These are phyloP conservation scores for Phylloporus rhodoxanthus DNA, from an alignment of 768 basidiomycete genomes.

Conservation along the genomic window DNA sequence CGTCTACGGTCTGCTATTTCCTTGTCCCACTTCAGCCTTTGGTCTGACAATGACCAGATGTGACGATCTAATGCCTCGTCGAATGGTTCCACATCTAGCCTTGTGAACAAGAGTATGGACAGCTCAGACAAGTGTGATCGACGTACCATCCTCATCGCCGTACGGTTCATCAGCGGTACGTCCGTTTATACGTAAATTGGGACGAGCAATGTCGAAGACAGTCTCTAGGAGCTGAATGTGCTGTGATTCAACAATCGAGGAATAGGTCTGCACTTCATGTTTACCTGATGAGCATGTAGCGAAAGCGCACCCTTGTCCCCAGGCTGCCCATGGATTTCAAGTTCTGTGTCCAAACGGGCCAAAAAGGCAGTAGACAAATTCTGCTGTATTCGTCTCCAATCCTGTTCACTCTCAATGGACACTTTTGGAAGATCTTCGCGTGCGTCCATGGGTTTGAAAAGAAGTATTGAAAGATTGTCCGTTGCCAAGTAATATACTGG, in stretches of 20 bases:
- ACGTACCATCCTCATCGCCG: conserved; percentile 47
- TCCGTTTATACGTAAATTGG: conserved; percentile 78
- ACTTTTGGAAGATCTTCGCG: conserved; percentile 47
- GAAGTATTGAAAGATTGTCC: too few species aligned
- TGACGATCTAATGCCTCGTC: conserved; percentile 81
- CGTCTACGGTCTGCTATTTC: conserved; percentile 65
- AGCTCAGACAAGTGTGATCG: background rate
- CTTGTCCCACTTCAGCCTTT: conserved; percentile 68
- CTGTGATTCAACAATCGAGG: background rate
- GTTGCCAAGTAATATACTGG: too few species aligned
- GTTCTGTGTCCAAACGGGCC: conserved; percentile 41
- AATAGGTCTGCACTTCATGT: conserved; percentile 3
- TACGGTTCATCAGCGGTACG: conserved; percentile 65
- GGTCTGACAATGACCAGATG: conserved; percentile 75
- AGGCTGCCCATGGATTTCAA: conserved; percentile 35
- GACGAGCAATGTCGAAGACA: conserved; percentile 55
- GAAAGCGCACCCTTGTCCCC: conserved; percentile 43
- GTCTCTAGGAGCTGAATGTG: conserved; percentile 51
- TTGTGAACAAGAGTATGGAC: background rate
- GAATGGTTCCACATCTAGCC: conserved; percentile 68
- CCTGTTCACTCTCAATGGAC: conserved; percentile 57
- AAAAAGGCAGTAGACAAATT: conserved; percentile 47
- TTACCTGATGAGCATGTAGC: conserved; percentile 49
- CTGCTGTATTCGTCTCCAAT: conserved; percentile 58
- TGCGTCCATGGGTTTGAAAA: conserved; percentile 16